phyloP scores from a whole-genome alignment of 2,329 filamentous ascomycete genomes.

The Hypomyces rosellus region DNA sequence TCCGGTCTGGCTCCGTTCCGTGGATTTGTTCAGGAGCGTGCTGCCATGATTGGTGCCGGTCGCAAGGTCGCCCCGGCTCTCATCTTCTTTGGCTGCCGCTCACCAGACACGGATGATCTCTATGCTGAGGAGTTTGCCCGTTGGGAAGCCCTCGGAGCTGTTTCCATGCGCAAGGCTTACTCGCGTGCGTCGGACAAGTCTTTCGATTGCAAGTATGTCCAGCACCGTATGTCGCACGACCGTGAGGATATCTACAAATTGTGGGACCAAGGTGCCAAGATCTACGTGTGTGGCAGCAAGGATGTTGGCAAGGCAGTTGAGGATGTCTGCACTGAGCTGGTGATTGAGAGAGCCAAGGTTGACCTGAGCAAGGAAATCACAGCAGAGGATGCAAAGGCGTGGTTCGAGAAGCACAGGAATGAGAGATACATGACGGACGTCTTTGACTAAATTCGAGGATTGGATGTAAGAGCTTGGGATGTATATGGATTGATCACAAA shows the following conservation, averaged over 20 bases:
- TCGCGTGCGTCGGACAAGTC: constrained; percentile 39
- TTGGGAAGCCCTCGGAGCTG: constrained; percentile 56
- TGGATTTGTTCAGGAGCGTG: constrained; percentile 57
- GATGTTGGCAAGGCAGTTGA: constrained; percentile 43
- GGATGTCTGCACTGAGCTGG: constrained; percentile 30
- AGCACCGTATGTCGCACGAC: constrained; percentile 36
- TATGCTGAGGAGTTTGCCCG: constrained; percentile 52
- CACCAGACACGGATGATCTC: constrained; percentile 48
- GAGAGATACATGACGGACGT: constrained; percentile 55
- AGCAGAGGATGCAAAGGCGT: constrained; percentile 36
- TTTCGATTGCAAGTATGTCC: constrained; percentile 43
- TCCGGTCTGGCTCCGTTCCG: constrained; percentile 57
- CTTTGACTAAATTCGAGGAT: constrained; percentile 40
- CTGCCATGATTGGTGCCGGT: constrained; percentile 42
- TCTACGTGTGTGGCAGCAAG: constrained; percentile 60
- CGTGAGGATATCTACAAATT: constrained; percentile 29
- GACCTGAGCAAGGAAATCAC: constrained; percentile 24
- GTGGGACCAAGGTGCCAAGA: constrained; percentile 42
- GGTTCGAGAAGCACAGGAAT: constrained; percentile 46
- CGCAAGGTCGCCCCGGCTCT: constrained; percentile 52
- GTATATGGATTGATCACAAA: no score
- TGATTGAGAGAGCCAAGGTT: constrained; percentile 26
- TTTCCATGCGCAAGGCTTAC: constrained; percentile 55
- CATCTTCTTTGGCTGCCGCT: constrained; percentile 60
- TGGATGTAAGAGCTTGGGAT: background rate